These are phyloP conservation scores for Arthrobotrys iridis DNA, from an alignment of 2,329 filamentous ascomycete species.

Conservation along the genomic window DNA sequence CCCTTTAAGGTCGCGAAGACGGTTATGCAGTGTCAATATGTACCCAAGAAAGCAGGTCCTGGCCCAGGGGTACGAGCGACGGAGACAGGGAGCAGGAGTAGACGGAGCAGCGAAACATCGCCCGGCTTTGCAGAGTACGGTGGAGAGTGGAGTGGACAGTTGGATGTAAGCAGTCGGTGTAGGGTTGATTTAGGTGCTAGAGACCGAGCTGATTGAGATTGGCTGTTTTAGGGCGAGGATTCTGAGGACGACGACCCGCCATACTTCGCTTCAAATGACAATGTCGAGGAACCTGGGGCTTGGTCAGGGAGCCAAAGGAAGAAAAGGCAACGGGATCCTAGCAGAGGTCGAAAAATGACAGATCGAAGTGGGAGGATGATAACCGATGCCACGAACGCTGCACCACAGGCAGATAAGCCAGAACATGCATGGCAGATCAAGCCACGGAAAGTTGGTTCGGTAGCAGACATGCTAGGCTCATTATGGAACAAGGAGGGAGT, in stretches of 20 bases:
- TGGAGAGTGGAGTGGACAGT: slow-evolving; percentile 42
- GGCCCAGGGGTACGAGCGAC: slow-evolving; percentile 26
- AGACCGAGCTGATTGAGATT: slow-evolving; percentile 46
- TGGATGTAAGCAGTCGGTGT: slow-evolving; percentile 20
- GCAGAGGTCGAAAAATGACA: slow-evolving; percentile 60
- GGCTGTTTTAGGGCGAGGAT: slow-evolving; percentile 69
- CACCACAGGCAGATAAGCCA: slow-evolving; percentile 73
- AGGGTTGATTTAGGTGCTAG: background rate
- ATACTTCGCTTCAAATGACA: slow-evolving; percentile 78
- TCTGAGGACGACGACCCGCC: slow-evolving; percentile 77
- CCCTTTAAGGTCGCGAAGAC: slow-evolving; percentile 98
- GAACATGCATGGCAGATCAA: slow-evolving; percentile 81
- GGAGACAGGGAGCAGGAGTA: slow-evolving; percentile 34
- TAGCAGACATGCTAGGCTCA: slow-evolving; percentile 78
- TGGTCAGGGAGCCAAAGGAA: slow-evolving; percentile 59
- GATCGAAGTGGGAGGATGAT: slow-evolving; percentile 64
- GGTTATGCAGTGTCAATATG: slow-evolving; percentile 72
- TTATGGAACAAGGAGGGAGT: slow-evolving; percentile 89
- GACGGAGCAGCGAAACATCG: slow-evolving; percentile 53
- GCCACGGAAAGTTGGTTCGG: slow-evolving; percentile 50
- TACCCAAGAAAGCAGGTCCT: slow-evolving; percentile 59
- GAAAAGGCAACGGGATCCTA: slow-evolving; percentile 50
- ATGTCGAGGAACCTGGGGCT: slow-evolving; percentile 57
- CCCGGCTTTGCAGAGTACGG: slow-evolving; percentile 53
- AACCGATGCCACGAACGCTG: slow-evolving; percentile 59